These are phyloP conservation scores for Aristolochia californica DNA, from an alignment of 164 flowering plant genomes.

Conservation along the genomic window DNA sequence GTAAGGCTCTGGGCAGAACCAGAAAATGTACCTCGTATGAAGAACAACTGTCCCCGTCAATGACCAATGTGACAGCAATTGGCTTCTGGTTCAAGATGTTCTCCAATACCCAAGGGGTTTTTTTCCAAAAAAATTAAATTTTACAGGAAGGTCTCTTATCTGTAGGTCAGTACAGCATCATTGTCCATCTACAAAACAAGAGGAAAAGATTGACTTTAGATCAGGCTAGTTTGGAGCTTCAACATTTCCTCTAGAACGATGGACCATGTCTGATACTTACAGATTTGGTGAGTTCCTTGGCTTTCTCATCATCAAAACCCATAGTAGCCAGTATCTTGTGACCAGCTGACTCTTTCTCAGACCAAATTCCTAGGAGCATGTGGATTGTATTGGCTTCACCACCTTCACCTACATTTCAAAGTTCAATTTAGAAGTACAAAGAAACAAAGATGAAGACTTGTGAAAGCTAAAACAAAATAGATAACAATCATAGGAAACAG, in stretches of 20 bases:
- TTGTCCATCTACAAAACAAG: slow-evolving; percentile 11
- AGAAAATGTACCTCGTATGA: no score
- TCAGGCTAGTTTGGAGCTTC: background rate
- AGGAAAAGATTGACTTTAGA: background rate
- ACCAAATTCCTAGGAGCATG: slow-evolving; percentile 78
- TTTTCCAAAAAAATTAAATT: no score
- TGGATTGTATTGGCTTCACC: slow-evolving; percentile 56
- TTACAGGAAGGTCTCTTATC: background rate
- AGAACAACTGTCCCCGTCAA: no score
- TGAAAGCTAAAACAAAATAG: background rate
- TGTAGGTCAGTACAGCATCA: slow-evolving; percentile 10
- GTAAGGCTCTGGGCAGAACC: no score
- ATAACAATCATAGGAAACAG: no score
- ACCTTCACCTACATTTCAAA: slow-evolving; percentile 36
- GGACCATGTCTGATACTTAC: slow-evolving; percentile 27
- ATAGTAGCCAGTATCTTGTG: slow-evolving; percentile 58
- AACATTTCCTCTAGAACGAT: no score
- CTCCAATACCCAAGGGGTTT: background rate
- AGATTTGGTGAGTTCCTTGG: slow-evolving; percentile 41
- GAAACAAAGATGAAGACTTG: background rate
- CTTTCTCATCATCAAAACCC: slow-evolving; percentile 67
- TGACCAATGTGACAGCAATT: background rate
- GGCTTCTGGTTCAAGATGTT: background rate
- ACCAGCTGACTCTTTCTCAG: slow-evolving; percentile 56
- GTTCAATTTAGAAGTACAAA: background rate